These are phyloP conservation scores for Chrysoporthe puriensis DNA, from an alignment of 2,329 filamentous ascomycete genomes.

Conservation along the genomic window DNA sequence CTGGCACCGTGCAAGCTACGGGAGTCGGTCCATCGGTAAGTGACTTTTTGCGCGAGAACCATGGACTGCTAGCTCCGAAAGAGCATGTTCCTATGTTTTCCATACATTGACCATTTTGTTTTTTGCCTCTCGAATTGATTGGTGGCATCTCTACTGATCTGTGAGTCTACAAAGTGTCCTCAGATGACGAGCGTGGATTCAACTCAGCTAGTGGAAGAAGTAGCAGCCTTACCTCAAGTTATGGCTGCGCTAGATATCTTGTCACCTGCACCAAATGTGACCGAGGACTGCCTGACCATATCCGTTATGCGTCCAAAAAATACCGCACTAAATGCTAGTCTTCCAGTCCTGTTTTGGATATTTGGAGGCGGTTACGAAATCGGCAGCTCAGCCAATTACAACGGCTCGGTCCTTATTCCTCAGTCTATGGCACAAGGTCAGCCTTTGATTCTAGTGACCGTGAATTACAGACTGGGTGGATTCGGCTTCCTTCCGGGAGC, in stretches of 20 bases:
- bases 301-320: slow-evolving; percentile 52
- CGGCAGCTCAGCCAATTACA: slow-evolving; percentile 42
- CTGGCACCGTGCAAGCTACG: slow-evolving; percentile 58
- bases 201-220: slow-evolving; percentile 41
- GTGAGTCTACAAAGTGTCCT: slow-evolving; percentile 47
- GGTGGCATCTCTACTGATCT: too few relatives aligned
- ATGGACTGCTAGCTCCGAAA: too few relatives aligned
- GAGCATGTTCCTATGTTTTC: background rate
- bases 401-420: slow-evolving; percentile 40
- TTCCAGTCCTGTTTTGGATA: slow-evolving; percentile 63
- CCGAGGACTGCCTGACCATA: slow-evolving; percentile 57
- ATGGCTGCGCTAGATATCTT: background rate
- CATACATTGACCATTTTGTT: background rate
- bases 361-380: slow-evolving; percentile 56
- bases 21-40: slow-evolving; percentile 43
- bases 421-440: slow-evolving; percentile 48
- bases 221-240: slow-evolving; percentile 39
- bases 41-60: too few relatives aligned
- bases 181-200: slow-evolving; percentile 53
- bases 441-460: slow-evolving; percentile 64
- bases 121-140: too few relatives aligned
- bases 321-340: slow-evolving; percentile 44
- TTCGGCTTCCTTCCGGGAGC: slow-evolving; percentile 64
- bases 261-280: slow-evolving; percentile 39
- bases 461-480: slow-evolving; percentile 65